Evolutionary conservation across 768 basidiomycete species (phyloP), one percentile per base, ranked within the genome.

Genomic region (Mycena amicta): DNA sequence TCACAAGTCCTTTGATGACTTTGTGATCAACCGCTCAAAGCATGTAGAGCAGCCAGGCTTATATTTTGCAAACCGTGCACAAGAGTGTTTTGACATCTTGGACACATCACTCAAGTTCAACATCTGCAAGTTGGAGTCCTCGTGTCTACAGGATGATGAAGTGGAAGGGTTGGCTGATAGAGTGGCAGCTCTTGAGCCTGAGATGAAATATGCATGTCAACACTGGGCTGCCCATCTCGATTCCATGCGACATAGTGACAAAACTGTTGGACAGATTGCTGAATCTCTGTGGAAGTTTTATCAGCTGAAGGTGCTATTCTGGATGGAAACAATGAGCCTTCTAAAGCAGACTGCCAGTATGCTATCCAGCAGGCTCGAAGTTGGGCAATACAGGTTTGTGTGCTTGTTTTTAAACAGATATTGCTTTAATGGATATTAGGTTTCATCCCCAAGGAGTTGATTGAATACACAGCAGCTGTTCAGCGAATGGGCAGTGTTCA

Each of bases 1-100:
- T n/a, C 53, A 55, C 53, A 55, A 55, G 29, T 55, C 53, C 2
- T 55, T 55, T 26, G 53, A 46, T 15, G 53, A 55, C 20, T 55
- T 55, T 27, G 29, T 55, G 26, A 45, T 23, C 20, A n/a, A 23
- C 6, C 13, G 22, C 6, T 45, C 43, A 13, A 45, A 45, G 8
- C 22, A 45, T 23, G 43, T 29, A 46, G 27, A 33, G 30, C 16
- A 26, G 18, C 16, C 33, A 23, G 22, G 15, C 18, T 28, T 28
- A 37, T 20, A 37, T 43, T 56, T 56, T 39, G 12, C 47, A 43
- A 47, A 25, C 31, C 41, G 55, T 20, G 37, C 55, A 12, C 23
- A 8, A 18, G 37, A 23, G 27, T 46, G 39, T 28, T 59, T 59
- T 8, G 30, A 49, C 27, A 53, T 52, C 29, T 15, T 57, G 56